Evolutionary conservation across 2,329 filamentous ascomycete genomes (phyloP).

Genomic region (Alternaria viburni): DNA sequence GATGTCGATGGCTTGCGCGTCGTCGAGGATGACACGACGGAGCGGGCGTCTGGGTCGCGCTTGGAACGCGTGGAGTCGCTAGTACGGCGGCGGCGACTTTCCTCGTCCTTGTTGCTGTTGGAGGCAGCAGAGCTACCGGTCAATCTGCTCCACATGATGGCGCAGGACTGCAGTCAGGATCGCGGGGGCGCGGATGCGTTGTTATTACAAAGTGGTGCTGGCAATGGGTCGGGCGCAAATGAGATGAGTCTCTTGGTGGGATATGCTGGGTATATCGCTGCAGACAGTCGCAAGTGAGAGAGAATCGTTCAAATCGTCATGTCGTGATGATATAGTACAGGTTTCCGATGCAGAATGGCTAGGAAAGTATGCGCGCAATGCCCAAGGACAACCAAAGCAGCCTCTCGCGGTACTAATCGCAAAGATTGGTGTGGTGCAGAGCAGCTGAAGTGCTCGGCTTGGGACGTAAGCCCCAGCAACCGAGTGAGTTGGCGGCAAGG

Average conservation of each 20-base stretch:
- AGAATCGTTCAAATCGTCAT: constrained; percentile 26
- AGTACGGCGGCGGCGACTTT: constrained; percentile 30
- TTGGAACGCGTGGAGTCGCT: constrained; percentile 38
- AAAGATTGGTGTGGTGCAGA: constrained; percentile 23
- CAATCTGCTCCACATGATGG: constrained; percentile 48
- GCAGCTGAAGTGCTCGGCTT: constrained; percentile 33
- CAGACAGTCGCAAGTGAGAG: constrained; percentile 23
- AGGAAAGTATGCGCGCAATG: constrained; percentile 24
- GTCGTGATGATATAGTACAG: constrained; percentile 22
- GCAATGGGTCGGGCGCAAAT: constrained; percentile 31
- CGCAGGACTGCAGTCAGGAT: constrained; percentile 13
- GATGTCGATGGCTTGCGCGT: constrained; percentile 37
- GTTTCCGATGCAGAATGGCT: constrained; percentile 17
- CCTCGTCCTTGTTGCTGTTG: constrained; percentile 35
- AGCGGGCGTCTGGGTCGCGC: constrained; percentile 43
- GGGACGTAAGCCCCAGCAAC: constrained; percentile 6
- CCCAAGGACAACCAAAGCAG: constrained; percentile 17
- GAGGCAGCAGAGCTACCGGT: constrained; percentile 42
- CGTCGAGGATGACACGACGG: constrained; percentile 45
- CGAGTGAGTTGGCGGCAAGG: constrained; percentile 15
- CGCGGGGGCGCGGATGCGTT: constrained; percentile 14
- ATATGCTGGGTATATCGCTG: constrained; percentile 36
- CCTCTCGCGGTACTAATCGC: constrained; percentile 23
- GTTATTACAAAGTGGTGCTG: constrained; percentile 22
- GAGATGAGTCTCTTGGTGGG: constrained; percentile 13